Evolutionary conservation across 331 rosid species (phyloP).

Genomic region (Spiraea crenata): DNA sequence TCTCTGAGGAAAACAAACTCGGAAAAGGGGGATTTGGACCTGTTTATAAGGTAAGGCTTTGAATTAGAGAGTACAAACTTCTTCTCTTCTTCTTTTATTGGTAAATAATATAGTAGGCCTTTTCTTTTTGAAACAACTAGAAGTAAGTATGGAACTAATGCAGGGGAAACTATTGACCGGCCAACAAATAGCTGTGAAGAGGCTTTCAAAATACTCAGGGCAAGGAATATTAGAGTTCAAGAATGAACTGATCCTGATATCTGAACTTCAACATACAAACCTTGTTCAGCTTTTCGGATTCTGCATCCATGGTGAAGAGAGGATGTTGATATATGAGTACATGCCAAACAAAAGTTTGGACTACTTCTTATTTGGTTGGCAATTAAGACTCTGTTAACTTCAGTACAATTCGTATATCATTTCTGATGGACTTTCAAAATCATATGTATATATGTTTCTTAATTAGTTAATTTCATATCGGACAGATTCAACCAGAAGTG

Average conservation of each 20-base stretch:
- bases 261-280: conserved; percentile 14
- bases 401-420: background rate
- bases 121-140: background rate
- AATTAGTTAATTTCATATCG: background rate
- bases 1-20: conserved; percentile 2
- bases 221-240: conserved; percentile 6
- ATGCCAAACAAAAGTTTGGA: conserved; percentile 18
- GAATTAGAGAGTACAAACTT: too few species aligned
- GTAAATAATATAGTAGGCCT: background rate
- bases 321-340: conserved; percentile 11
- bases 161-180: background rate
- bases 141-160: background rate
- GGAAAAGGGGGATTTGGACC: conserved; percentile 18
- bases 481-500: background rate
- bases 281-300: conserved; percentile 10
- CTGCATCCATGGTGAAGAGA: conserved; percentile 9
- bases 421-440: background rate
- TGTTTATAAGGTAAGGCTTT: conserved; percentile 16
- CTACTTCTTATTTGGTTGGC: conserved; percentile 6
- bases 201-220: background rate
- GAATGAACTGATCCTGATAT: conserved; percentile 11
- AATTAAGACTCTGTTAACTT: background rate
- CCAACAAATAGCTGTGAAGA: conserved; percentile 1
- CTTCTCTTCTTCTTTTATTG: too few species aligned
- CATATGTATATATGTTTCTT: too few species aligned